phyloP scores from a whole-genome alignment of 768 basidiomycete species.

The Clitopilus hobsonii region DNA sequence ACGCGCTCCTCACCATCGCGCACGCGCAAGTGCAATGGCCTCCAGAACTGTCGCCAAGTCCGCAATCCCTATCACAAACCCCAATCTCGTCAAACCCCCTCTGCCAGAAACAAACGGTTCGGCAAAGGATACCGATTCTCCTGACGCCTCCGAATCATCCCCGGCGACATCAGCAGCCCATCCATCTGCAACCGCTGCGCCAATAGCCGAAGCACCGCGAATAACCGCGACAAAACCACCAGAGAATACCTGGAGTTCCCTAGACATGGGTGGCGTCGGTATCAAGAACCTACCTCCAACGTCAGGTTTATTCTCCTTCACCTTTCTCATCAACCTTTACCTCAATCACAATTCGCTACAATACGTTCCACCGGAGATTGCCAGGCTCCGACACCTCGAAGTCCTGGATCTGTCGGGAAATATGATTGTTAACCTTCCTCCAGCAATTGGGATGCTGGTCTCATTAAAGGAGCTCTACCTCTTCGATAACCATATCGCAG shows the following conservation, averaged over 20 bases:
- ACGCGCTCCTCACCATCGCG: constrained; percentile 89
- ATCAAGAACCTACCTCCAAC: constrained; percentile 84
- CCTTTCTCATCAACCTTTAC: constrained; percentile 92
- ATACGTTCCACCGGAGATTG: constrained; percentile 75
- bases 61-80: constrained; percentile 89
- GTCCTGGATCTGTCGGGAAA: constrained; percentile 92
- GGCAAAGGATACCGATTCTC: constrained; percentile 25
- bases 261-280: constrained; percentile 95
- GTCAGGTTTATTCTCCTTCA: constrained; percentile 77
- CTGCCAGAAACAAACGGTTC: constrained; percentile 30
- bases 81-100: constrained; percentile 58
- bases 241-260: constrained; percentile 78
- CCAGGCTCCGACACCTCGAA: constrained; percentile 80
- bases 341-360: constrained; percentile 92
- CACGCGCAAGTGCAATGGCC: constrained; percentile 92
- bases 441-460: constrained; percentile 88
- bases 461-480: constrained; percentile 88
- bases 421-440: constrained; percentile 68
- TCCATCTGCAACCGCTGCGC: constrained; percentile 73
- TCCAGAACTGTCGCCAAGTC: constrained; percentile 82
- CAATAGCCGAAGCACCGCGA: constrained; percentile 62
- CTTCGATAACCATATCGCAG: constrained; percentile 91
- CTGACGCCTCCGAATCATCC: constrained; percentile 26
- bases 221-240: constrained; percentile 62
- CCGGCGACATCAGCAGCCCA: constrained; percentile 33